phyloP scores from a whole-genome alignment of 306 rosid genomes.

The Comarum palustre region DNA sequence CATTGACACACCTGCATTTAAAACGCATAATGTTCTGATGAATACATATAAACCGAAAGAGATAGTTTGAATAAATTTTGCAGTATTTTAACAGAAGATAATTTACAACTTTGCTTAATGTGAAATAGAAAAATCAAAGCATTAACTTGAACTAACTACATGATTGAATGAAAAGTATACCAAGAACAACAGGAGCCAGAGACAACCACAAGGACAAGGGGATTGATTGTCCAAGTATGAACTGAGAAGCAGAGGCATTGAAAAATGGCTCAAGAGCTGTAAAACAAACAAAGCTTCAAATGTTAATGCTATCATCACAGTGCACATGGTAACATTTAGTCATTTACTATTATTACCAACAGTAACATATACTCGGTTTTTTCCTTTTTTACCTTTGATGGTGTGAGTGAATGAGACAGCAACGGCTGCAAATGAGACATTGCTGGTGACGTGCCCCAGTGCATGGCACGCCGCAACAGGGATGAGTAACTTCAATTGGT shows the following conservation, averaged over 20 bases:
- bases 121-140: background rate
- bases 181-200: conserved; percentile 53
- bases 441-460: conserved; percentile 53
- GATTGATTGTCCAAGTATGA: conserved; percentile 44
- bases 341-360: conserved; percentile 4
- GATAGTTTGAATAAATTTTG: background rate
- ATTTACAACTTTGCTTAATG: background rate
- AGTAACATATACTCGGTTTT: background rate
- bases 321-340: background rate
- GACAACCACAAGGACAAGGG: conserved; percentile 49
- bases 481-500: conserved; percentile 41
- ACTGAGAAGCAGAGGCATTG: conserved; percentile 59
- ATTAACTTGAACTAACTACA: background rate
- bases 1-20: conserved; percentile 48
- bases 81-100: background rate
- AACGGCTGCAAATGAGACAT: conserved; percentile 58
- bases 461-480: conserved; percentile 61
- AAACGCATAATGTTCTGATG: background rate
- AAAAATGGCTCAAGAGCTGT: conserved; percentile 62
- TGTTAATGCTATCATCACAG: background rate
- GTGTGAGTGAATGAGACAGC: conserved; percentile 63
- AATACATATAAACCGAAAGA: background rate
- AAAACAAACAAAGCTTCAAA: conserved; percentile 5
- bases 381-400: conserved; percentile 34
- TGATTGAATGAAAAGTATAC: conserved; percentile 22